Conservation (phyloP, 2,329 filamentous ascomycete species). For the Scytalidium lignicola region DNA sequence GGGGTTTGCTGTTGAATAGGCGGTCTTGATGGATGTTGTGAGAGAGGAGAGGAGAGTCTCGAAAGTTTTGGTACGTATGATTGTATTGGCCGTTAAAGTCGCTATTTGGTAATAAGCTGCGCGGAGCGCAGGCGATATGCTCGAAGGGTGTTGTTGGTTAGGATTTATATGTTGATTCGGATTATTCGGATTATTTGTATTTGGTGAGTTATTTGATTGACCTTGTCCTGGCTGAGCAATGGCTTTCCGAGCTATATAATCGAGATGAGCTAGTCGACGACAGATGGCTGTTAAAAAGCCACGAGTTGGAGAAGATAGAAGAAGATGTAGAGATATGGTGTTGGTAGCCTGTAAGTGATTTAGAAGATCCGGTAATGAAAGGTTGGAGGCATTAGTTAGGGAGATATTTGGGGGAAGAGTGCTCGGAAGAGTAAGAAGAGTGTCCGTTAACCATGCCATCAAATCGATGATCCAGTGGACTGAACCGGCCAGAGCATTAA, state of each 20-base stretch:
- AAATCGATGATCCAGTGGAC: slow-evolving; percentile 76
- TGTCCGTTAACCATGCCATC: slow-evolving; percentile 56
- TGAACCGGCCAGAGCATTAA: slow-evolving; percentile 67
- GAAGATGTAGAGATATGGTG: slow-evolving; percentile 54
- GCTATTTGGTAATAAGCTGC: slow-evolving; percentile 26
- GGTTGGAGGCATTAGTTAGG: slow-evolving; percentile 39
- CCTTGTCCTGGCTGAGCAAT: slow-evolving; percentile 11
- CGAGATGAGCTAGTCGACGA: slow-evolving; percentile 56
- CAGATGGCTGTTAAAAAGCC: slow-evolving; percentile 66
- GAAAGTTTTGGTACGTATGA: slow-evolving; percentile 24
- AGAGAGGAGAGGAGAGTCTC: slow-evolving; percentile 24
- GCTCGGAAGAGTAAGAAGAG: slow-evolving; percentile 50
- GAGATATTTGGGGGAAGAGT: slow-evolving; percentile 39
- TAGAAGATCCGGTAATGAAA: slow-evolving; percentile 42
- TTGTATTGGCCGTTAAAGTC: slow-evolving; percentile 20
- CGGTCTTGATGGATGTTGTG: slow-evolving; percentile 19
- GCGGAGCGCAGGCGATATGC: slow-evolving; percentile 19
- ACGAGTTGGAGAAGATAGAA: slow-evolving; percentile 71
- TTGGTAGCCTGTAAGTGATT: slow-evolving; percentile 48
- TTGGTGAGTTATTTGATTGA: slow-evolving; percentile 1
- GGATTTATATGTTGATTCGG: slow-evolving; percentile 1
- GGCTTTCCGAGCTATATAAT: slow-evolving; percentile 31
- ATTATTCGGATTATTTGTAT: slow-evolving; percentile 8
- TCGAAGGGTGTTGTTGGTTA: not conserved
- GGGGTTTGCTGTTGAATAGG: slow-evolving; percentile 17